phyloP scores from a whole-genome alignment of 305 asterid species.

The Nicotiana rustica region DNA sequence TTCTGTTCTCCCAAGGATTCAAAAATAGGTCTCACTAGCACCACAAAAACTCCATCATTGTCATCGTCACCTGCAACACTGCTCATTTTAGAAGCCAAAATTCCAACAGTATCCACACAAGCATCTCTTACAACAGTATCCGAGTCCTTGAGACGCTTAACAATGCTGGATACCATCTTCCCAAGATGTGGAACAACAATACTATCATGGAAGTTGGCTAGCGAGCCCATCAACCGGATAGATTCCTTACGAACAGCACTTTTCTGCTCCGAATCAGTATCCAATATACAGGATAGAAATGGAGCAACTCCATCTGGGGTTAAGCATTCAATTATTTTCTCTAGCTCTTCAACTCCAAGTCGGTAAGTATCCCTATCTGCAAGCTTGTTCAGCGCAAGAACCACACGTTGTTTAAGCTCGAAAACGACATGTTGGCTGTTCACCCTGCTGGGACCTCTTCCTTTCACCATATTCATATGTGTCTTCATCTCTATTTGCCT shows the following conservation, averaged over 20 bases:
- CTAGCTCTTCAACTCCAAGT: constrained; percentile 88
- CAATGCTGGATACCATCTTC: constrained; percentile 83
- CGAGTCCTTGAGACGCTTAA: constrained; percentile 88
- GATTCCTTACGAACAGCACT: constrained; percentile 96
- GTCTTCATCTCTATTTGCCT: constrained; percentile 56
- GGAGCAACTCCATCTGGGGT: constrained; percentile 75
- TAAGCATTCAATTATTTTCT: constrained; percentile 70
- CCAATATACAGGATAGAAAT: constrained; percentile 84
- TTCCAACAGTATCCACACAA: constrained; percentile 79
- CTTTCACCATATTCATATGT: constrained; percentile 61
- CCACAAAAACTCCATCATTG: constrained; percentile 65
- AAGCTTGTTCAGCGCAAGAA: constrained; percentile 81
- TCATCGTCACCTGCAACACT: constrained; percentile 52
- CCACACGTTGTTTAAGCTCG: constrained; percentile 86
- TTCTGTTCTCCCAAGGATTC: constrained; percentile 95
- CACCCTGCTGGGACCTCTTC: constrained; percentile 64
- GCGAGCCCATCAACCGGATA: constrained; percentile 74
- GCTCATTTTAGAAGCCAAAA: constrained; percentile 80
- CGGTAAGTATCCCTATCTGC: constrained; percentile 93
- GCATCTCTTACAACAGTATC: constrained; percentile 91
- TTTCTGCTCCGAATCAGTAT: constrained; percentile 82
- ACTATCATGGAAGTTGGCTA: constrained; percentile 69
- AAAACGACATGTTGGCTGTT: constrained; percentile 72
- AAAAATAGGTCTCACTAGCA: constrained; percentile 89
- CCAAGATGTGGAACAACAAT: constrained; percentile 76